Percentiles rank a stretch among this genome's conserved stretches.
Evolutionary conservation across 2,329 filamentous ascomycete genomes (phyloP).

Genomic region (Xenoacremonium recifei): DNA sequence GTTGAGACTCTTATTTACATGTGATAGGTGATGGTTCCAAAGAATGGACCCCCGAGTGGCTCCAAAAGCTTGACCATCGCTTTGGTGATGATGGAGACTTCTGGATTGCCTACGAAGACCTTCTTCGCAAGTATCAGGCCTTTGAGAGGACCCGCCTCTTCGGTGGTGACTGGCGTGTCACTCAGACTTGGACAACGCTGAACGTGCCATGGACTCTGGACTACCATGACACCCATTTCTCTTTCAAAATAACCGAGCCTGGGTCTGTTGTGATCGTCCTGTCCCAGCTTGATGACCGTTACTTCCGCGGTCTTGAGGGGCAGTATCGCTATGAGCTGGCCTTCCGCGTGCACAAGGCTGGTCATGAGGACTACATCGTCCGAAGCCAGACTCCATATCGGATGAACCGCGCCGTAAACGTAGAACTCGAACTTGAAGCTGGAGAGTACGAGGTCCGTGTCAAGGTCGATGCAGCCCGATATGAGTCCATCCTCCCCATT

Average conservation of each 20-base stretch:
- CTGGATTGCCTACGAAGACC: slow-evolving; percentile 59
- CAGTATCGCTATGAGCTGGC: slow-evolving; percentile 55
- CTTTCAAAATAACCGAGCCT: slow-evolving; percentile 46
- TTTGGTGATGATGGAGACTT: slow-evolving; percentile 75
- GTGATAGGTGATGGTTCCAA: slow-evolving; percentile 66
- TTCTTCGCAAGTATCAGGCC: slow-evolving; percentile 57
- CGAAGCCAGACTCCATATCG: slow-evolving; percentile 52
- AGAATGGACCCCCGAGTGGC: slow-evolving; percentile 80
- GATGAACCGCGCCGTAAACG: slow-evolving; percentile 73
- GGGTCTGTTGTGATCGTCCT: slow-evolving; percentile 55
- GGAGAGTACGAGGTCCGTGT: slow-evolving; percentile 75
- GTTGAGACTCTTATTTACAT: slow-evolving; percentile 12
- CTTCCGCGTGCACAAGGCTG: slow-evolving; percentile 52
- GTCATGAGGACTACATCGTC: slow-evolving; percentile 52
- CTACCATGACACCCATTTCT: slow-evolving; percentile 54
- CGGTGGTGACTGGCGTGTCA: slow-evolving; percentile 51
- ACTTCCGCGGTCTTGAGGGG: slow-evolving; percentile 56
- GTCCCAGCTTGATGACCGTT: slow-evolving; percentile 56
- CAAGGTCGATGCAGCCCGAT: slow-evolving; percentile 68
- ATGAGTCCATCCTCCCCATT: slow-evolving; percentile 47
- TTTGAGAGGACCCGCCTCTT: slow-evolving; percentile 60
- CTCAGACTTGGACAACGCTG: slow-evolving; percentile 48
- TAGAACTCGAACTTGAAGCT: slow-evolving; percentile 71
- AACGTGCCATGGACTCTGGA: slow-evolving; percentile 55
- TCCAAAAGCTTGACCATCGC: slow-evolving; percentile 67